Conservation (phyloP, 768 basidiomycete species). For the Amanita exitialis region DNA sequence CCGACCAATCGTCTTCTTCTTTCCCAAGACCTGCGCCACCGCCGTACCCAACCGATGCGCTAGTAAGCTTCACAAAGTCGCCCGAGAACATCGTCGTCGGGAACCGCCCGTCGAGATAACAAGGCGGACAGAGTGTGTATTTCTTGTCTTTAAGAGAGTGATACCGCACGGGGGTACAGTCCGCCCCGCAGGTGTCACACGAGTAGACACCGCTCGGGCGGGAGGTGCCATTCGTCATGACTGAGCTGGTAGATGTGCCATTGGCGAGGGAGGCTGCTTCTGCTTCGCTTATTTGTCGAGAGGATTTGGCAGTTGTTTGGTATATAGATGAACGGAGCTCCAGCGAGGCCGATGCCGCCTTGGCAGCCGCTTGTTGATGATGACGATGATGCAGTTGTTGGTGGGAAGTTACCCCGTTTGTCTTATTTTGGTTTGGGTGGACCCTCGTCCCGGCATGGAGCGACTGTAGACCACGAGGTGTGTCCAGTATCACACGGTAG, state of each 20-base stretch:
- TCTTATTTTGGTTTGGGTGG: constrained; percentile 14
- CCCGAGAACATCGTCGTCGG: constrained; percentile 94
- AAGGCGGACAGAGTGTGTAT: constrained; percentile 82
- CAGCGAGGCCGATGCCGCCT: constrained; percentile 55
- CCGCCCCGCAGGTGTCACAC: constrained; percentile 93
- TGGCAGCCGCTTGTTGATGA: neutral
- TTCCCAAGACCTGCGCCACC: constrained; percentile 24
- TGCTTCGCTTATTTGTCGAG: constrained; percentile 51
- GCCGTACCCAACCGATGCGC: constrained; percentile 22
- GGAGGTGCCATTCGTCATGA: constrained; percentile 30
- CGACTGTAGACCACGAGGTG: constrained; percentile 91
- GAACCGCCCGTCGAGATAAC: constrained; percentile 96
- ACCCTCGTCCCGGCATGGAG: constrained; percentile 76
- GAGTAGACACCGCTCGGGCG: constrained; percentile 45
- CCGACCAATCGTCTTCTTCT: constrained; percentile 64
- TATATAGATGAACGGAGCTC: constrained; percentile 86
- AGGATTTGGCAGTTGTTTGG: constrained; percentile 79
- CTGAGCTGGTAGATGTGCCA: constrained; percentile 18
- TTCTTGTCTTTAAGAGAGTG: constrained; percentile 90
- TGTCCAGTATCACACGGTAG: constrained; percentile 95
- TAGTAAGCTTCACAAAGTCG: constrained; percentile 85
- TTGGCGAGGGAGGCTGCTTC: constrained; percentile 63
- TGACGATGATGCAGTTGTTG: neutral
- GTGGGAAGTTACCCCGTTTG: constrained; percentile 9
- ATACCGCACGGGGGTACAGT: constrained; percentile 84